These are phyloP conservation scores for Fraxinus platypoda DNA, from an alignment of 305 asterid genomes.

Conservation along the genomic window DNA sequence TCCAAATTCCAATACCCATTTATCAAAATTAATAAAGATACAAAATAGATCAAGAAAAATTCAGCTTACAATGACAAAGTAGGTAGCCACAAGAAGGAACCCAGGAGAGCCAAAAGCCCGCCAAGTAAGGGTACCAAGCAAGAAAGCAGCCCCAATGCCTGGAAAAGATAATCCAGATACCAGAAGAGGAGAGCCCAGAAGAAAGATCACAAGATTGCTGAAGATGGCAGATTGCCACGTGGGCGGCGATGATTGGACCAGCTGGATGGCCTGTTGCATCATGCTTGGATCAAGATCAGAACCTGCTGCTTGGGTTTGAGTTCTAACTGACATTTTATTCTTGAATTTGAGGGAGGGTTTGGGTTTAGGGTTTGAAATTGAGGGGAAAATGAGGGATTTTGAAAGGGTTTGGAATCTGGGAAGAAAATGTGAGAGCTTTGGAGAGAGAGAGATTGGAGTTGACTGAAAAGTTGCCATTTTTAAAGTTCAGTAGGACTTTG, in stretches of 20 bases:
- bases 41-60: background rate
- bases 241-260: slow-evolving; percentile 68
- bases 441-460: slow-evolving; percentile 26
- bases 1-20: slow-evolving; percentile 6
- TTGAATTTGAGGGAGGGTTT: slow-evolving; percentile 4
- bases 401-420: slow-evolving; percentile 30
- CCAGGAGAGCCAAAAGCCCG: slow-evolving; percentile 77
- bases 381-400: slow-evolving; percentile 17
- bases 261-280: slow-evolving; percentile 49
- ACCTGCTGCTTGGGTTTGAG: slow-evolving; percentile 40
- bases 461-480: slow-evolving; percentile 47
- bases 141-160: slow-evolving; percentile 79
- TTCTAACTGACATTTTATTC: slow-evolving; percentile 36
- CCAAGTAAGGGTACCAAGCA: slow-evolving; percentile 93
- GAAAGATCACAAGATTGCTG: slow-evolving; percentile 56
- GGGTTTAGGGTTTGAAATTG: slow-evolving; percentile 30
- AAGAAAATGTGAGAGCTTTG: slow-evolving; percentile 30
- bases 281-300: slow-evolving; percentile 50
- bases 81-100: slow-evolving; percentile 76
- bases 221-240: slow-evolving; percentile 79
- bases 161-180: slow-evolving; percentile 66
- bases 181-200: slow-evolving; percentile 70
- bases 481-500: slow-evolving; percentile 6
- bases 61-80: slow-evolving; percentile 73
- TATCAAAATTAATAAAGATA: too few species aligned